These are phyloP conservation scores for Penicillium parvum DNA, from an alignment of 495 filamentous ascomycete genomes.

Conservation along the genomic window DNA sequence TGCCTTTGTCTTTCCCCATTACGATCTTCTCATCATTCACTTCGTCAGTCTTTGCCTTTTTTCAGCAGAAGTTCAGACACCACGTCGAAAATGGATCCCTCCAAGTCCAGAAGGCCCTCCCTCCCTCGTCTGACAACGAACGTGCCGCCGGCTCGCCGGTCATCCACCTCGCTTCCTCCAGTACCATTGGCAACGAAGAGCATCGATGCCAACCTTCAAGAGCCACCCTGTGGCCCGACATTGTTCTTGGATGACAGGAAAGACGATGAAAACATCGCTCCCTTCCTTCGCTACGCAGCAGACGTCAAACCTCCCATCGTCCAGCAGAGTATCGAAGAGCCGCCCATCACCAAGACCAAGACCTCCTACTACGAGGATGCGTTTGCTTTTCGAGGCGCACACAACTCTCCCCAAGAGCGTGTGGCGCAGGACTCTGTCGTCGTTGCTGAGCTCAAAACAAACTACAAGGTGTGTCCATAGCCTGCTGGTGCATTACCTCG, in stretches of 20 bases:
- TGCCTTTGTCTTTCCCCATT: not conserved
- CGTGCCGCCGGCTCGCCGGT: constrained; percentile 1
- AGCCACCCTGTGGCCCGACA: constrained; percentile 11
- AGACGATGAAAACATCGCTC: constrained; percentile 21
- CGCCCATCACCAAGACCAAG: constrained; percentile 30
- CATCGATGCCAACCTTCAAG: too few species aligned
- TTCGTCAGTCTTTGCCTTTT: too few species aligned
- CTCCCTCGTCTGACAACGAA: constrained; percentile 19
- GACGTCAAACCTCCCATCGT: constrained; percentile 12
- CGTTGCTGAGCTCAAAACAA: constrained; percentile 78
- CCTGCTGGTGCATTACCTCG: not conserved
- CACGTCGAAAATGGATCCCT: constrained; percentile 9
- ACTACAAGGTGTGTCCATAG: constrained; percentile 60
- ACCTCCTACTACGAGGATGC: constrained; percentile 57
- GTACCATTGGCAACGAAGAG: not conserved
- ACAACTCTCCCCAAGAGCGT: constrained; percentile 51
- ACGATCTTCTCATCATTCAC: not conserved
- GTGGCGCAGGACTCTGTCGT: constrained; percentile 64
- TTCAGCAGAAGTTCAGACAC: too few species aligned
- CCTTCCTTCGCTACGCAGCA: constrained; percentile 4
- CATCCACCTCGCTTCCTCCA: constrained; percentile 2
- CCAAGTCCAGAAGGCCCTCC: constrained; percentile 10
- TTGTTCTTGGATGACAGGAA: constrained; percentile 25
- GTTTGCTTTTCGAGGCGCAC: constrained; percentile 51
- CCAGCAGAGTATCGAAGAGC: constrained; percentile 12